phyloP scores from a whole-genome alignment of 768 basidiomycete species.

The Multifurca ochricompacta region DNA sequence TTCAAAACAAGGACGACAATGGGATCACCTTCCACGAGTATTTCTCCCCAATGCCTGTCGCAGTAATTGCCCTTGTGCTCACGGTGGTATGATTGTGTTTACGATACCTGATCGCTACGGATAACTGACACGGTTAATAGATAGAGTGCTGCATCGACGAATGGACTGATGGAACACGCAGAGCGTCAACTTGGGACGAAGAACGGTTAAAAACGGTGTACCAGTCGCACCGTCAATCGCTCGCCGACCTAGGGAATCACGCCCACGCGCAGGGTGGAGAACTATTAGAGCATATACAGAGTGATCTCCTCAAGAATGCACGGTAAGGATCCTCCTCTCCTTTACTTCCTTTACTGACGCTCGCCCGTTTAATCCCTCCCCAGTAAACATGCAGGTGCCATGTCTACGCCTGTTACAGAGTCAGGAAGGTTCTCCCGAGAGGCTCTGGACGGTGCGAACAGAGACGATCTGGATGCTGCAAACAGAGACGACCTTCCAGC shows the following conservation, averaged over 20 bases:
- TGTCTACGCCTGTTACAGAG: not conserved
- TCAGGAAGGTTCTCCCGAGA: not conserved
- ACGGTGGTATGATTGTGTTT: constrained; percentile 7
- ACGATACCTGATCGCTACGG: too few relatives aligned
- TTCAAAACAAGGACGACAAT: not conserved
- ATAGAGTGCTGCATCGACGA: constrained; percentile 12
- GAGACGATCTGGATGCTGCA: not conserved
- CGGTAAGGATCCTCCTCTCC: not conserved
- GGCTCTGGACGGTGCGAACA: not conserved
- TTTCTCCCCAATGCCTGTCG: not conserved
- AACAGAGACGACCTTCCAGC: not conserved
- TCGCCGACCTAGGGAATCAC: not conserved
- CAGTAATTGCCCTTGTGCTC: not conserved
- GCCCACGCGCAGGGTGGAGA: not conserved
- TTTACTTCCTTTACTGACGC: not conserved
- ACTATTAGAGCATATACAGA: not conserved
- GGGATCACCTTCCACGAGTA: not conserved
- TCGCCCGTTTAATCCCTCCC: too few relatives aligned
- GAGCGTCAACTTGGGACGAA: not conserved
- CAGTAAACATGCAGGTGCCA: not conserved
- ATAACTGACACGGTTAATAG: not conserved
- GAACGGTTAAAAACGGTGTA: not conserved
- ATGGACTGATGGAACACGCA: not conserved
- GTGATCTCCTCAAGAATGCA: not conserved
- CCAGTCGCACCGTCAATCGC: not conserved